Percentiles rank a stretch among this genome's conserved stretches.
Evolutionary conservation across 2,329 filamentous ascomycete genomes (phyloP).

Genomic region (Penicillium sp.): DNA sequence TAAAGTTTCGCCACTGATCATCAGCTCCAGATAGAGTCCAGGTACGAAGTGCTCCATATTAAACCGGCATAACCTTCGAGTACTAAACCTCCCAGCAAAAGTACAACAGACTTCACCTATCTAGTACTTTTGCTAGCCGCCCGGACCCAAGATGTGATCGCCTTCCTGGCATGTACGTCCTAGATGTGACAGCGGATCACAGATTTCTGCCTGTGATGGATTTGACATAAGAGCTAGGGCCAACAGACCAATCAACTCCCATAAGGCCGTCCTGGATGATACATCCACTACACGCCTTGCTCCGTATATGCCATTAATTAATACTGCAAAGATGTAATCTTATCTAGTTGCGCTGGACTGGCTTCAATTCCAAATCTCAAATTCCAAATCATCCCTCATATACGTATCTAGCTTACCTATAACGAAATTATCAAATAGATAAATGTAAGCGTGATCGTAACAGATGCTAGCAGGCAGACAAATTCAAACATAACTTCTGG

Average conservation of each 20-base stretch:
- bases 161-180: slow-evolving; percentile 4
- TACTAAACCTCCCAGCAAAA: slow-evolving; percentile 5
- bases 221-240: neutral
- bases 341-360: neutral
- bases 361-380: neutral
- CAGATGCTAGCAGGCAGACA: too few relatives aligned
- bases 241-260: slow-evolving; percentile 9
- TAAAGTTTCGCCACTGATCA: slow-evolving; percentile 7
- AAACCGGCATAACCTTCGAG: neutral
- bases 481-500: too few relatives aligned
- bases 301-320: neutral
- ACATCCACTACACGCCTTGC: neutral
- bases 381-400: neutral
- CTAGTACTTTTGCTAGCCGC: slow-evolving; percentile 18
- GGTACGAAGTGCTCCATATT: neutral
- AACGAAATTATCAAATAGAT: too few relatives aligned
- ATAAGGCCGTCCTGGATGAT: neutral
- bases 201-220: slow-evolving; percentile 9
- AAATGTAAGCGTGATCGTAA: too few relatives aligned
- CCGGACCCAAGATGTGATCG: slow-evolving; percentile 4
- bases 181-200: slow-evolving; percentile 19
- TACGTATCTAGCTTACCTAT: too few relatives aligned
- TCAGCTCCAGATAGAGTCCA: neutral
- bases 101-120: slow-evolving; percentile 8
- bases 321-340: neutral